These are phyloP conservation scores for Boletus sp. DNA, from an alignment of 768 basidiomycete species.

Conservation along the genomic window DNA sequence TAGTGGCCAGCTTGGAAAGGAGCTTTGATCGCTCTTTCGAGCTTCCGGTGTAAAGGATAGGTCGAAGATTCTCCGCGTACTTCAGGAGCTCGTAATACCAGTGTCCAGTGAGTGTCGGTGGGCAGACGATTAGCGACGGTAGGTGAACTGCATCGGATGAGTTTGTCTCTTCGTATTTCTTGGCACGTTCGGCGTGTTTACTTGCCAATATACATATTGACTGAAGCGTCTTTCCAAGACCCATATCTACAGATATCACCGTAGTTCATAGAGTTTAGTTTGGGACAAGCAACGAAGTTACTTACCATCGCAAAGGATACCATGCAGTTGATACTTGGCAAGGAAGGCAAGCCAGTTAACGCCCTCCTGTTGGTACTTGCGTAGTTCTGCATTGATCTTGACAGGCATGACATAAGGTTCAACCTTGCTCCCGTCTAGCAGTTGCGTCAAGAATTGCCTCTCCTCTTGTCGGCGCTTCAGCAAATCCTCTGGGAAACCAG, in stretches of 20 bases:
- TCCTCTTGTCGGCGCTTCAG: conserved; percentile 83
- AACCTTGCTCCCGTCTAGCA: conserved; percentile 93
- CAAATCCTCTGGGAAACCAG: conserved; percentile 84
- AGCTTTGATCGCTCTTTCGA: conserved; percentile 75
- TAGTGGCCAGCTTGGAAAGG: conserved; percentile 57
- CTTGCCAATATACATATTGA: conserved; percentile 95
- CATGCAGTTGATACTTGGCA: conserved; percentile 96
- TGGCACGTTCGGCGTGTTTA: conserved; percentile 85
- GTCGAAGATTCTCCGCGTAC: conserved; percentile 79
- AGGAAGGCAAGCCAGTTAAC: conserved; percentile 99
- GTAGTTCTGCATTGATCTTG: conserved; percentile 86
- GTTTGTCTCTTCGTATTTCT: conserved; percentile 59
- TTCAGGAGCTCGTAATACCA: conserved; percentile 99
- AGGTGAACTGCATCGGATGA: conserved; percentile 80
- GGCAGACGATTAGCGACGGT: conserved; percentile 93
- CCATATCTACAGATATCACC: conserved; percentile 72
- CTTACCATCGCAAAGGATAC: conserved; percentile 93
- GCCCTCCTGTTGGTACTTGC: conserved; percentile 97
- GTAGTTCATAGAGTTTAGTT: neutral
- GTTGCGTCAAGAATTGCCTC: conserved; percentile 86
- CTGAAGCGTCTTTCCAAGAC: conserved; percentile 95
- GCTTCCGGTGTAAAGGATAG: conserved; percentile 86
- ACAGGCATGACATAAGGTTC: conserved; percentile 87
- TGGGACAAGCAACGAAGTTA: conserved; percentile 13
- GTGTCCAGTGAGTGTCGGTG: conserved; percentile 95